phyloP scores from a whole-genome alignment of 371 early-diverging fungal genomes.

The Sporodiniella umbellata region DNA sequence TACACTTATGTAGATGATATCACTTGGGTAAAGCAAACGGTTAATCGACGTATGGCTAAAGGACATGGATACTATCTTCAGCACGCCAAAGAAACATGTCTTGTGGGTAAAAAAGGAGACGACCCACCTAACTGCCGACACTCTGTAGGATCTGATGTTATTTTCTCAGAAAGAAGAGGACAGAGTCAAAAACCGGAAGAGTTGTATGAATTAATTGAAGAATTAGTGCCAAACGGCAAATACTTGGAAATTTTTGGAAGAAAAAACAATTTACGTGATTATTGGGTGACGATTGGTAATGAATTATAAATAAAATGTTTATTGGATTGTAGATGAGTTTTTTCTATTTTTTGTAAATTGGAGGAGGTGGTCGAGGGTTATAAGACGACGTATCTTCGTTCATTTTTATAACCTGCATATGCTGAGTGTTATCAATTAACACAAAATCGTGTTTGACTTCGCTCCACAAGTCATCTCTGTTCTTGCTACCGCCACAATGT shows the following conservation, averaged over 20 bases:
- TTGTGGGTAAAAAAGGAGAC: conserved; percentile 83
- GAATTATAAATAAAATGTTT: conserved; percentile 57
- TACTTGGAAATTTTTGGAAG: conserved; percentile 94
- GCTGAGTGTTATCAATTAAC: neutral
- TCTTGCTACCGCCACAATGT: neutral
- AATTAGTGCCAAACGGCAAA: conserved; percentile 83
- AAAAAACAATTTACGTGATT: conserved; percentile 90
- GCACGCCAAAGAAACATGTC: conserved; percentile 94
- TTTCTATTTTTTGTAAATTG: neutral
- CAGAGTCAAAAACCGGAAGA: conserved; percentile 95
- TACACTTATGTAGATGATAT: conserved; percentile 92
- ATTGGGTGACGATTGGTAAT: conserved; percentile 95
- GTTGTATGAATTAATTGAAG: conserved; percentile 89
- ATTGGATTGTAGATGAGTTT: neutral
- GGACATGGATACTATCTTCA: conserved; percentile 95
- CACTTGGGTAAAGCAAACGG: conserved; percentile 95
- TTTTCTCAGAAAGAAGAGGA: conserved; percentile 88
- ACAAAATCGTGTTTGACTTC: neutral
- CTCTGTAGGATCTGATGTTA: conserved; percentile 85
- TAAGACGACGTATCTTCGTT: neutral
- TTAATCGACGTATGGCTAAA: conserved; percentile 92
- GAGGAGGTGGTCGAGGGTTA: neutral
- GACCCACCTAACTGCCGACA: conserved; percentile 77
- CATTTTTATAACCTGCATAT: neutral
- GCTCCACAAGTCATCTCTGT: neutral